phyloP scores from a whole-genome alignment of 805 yeast genomes.

The Kodamaea neixiangensis region DNA sequence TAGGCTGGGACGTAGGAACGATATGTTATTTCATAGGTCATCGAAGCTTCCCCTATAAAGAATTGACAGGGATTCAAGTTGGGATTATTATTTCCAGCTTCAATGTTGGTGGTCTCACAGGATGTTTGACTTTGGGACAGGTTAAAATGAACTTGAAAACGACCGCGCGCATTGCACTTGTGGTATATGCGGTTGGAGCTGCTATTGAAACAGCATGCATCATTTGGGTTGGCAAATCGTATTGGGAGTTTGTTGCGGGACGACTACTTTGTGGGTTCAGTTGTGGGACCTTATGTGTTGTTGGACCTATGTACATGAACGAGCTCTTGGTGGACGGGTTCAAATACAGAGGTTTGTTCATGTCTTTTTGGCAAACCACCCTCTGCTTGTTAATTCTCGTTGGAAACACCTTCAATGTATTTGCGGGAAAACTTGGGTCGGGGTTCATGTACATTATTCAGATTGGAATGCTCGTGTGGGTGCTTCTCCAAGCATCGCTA shows the following conservation, averaged over 20 bases:
- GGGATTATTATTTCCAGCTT: constrained; percentile 26
- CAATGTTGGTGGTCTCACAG: constrained; percentile 26
- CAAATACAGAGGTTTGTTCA: constrained; percentile 16
- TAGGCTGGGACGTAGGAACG: constrained; percentile 32
- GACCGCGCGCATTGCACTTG: constrained; percentile 13
- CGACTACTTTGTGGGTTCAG: constrained; percentile 24
- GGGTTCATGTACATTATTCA: constrained; percentile 2
- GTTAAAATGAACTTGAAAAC: constrained; percentile 16
- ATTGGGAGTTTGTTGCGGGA: constrained; percentile 19
- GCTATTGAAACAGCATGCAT: constrained; percentile 15
- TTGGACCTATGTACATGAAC: constrained; percentile 25
- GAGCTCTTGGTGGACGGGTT: constrained; percentile 18
- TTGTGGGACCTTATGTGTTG: constrained; percentile 26
- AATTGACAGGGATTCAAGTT: constrained; percentile 13
- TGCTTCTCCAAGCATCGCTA: constrained; percentile 7
- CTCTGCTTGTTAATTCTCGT: constrained; percentile 26
- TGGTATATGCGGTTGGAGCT: constrained; percentile 22
- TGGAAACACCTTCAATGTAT: constrained; percentile 19
- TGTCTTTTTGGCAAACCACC: constrained; percentile 24
- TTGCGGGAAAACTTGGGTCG: neutral
- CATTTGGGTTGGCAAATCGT: neutral
- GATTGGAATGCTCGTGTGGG: constrained; percentile 9
- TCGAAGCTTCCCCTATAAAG: constrained; percentile 13
- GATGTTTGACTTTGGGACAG: constrained; percentile 18
- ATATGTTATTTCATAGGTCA: constrained; percentile 18